Evolutionary conservation across 441 rosid genomes (phyloP), one percentile per base, ranked within the genome.

Genomic region (Cnidoscolus chayamansa): DNA sequence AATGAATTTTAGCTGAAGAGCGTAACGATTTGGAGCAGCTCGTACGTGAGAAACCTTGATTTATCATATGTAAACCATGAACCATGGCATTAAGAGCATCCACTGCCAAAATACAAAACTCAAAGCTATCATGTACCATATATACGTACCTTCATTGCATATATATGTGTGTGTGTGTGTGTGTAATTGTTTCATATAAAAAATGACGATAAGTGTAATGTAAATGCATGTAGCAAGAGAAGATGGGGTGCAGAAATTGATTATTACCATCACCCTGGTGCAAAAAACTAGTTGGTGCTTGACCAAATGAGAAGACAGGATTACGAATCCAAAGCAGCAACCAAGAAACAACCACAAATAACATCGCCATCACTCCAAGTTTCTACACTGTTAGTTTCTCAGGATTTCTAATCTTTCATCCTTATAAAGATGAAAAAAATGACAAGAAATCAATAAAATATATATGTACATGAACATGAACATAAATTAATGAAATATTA

Each of bases 21-120:
- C 63, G 63, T 57, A 35, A 20, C 15, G 7, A n/a, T 6, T 59
- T 59, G n/a, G 12, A 59, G 63, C 63, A 59, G 43, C 63, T 59
- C 31, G 40, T 12, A 7, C 17, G 37, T 8, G 63, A 31, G 63
- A 59, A 59, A 59, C n/a, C 63, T 59, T 59, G 40, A 59, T 31
- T 3, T 31, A 13, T 3, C 43, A 59, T 59, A 7, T 43, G 17
- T 4, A 59, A 17, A 59, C 63, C n/a, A 16, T 17, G 16, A 1
- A 43, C 63, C 17, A 59, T 59, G 4, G 37, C 63, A 59, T 59
- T 31, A 11, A 59, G 63, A 59, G 43, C 50, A 31, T 0, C 45
- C 65, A 61, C 65, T 31, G 17, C 30, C 9, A 47, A 2, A 47
- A 47, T 25, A 25, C 25, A 25, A 25, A 25, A 25, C 25, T 25